phyloP scores from a whole-genome alignment of 306 rosid genomes.

The Boehmeria nivea region DNA sequence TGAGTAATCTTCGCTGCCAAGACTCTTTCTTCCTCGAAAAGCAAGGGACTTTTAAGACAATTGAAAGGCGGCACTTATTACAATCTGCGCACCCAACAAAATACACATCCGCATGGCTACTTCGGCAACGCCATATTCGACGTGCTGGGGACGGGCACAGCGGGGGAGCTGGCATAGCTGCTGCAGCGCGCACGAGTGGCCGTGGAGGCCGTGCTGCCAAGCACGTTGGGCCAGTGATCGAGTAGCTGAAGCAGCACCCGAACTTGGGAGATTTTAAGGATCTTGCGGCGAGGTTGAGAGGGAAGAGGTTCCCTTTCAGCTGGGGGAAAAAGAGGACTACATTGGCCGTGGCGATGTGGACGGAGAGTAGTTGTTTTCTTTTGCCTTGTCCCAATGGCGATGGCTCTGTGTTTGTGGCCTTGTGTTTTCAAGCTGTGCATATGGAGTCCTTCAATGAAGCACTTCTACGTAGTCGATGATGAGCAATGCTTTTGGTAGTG shows the following conservation, averaged over 20 bases:
- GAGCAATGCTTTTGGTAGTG: no score
- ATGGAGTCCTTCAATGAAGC: no score
- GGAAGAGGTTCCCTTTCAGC: conserved; percentile 31
- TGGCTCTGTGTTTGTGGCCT: conserved; percentile 41
- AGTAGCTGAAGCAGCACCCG: conserved; percentile 34
- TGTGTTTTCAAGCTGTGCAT: no score
- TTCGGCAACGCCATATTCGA: conserved; percentile 54
- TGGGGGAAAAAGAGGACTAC: conserved; percentile 59
- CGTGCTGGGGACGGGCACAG: conserved; percentile 30
- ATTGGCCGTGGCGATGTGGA: conserved; percentile 48
- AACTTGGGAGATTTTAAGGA: conserved; percentile 48
- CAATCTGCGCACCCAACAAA: no score
- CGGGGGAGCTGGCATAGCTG: conserved; percentile 46
- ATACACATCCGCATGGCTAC: conserved; percentile 41
- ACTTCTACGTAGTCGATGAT: no score
- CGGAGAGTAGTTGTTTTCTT: conserved; percentile 40
- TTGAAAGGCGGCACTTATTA: no score
- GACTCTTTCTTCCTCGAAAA: no score
- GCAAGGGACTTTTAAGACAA: no score
- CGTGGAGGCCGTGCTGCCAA: conserved; percentile 39
- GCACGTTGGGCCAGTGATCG: conserved; percentile 34
- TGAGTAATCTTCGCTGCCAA: no score
- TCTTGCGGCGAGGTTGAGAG: conserved; percentile 25
- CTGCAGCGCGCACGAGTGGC: conserved; percentile 53
- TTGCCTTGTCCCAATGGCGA: conserved; percentile 27